Conservation (phyloP, 768 basidiomycete genomes). For the Xanthoconium stramineum region DNA sequence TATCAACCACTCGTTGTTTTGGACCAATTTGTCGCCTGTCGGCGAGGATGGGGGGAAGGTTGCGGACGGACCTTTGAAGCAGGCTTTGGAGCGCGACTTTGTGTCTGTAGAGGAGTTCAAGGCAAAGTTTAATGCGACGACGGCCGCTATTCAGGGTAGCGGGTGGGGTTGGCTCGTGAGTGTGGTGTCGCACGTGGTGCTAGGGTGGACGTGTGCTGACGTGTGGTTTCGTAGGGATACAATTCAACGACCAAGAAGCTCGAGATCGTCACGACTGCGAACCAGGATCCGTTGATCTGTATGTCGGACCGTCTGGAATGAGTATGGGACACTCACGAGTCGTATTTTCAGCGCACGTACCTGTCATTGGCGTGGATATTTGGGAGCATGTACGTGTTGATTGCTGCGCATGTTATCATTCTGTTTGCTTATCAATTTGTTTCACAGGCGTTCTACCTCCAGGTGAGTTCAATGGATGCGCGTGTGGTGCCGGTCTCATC, state of each 20-base stretch:
- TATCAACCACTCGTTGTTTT: slow-evolving; percentile 95
- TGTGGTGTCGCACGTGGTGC: slow-evolving; percentile 5
- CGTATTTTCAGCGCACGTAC: slow-evolving; percentile 59
- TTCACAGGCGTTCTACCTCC: slow-evolving; percentile 63
- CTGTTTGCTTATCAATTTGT: slow-evolving; percentile 3
- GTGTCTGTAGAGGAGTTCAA: slow-evolving; percentile 87
- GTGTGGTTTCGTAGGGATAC: slow-evolving; percentile 51
- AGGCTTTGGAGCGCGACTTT: slow-evolving; percentile 76
- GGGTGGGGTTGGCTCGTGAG: slow-evolving; percentile 98
- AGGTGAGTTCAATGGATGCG: slow-evolving; percentile 9
- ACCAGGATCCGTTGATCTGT: slow-evolving; percentile 90
- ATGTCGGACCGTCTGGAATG: slow-evolving; percentile 13
- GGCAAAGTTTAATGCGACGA: slow-evolving; percentile 79
- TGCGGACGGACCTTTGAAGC: slow-evolving; percentile 63
- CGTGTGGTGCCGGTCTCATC: background rate
- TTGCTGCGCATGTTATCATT: slow-evolving; percentile 3
- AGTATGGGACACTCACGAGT: slow-evolving; percentile 5
- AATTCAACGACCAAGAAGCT: slow-evolving; percentile 65
- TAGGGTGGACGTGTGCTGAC: background rate
- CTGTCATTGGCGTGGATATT: slow-evolving; percentile 94
- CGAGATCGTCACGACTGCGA: slow-evolving; percentile 89
- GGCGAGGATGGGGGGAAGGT: slow-evolving; percentile 62
- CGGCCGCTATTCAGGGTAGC: slow-evolving; percentile 91
- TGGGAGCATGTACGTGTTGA: slow-evolving; percentile 80
- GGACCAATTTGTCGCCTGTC: slow-evolving; percentile 91